Base-by-base conservation (phyloP, 495 filamentous ascomycete genomes). In the Aspergillus heteromorphus region DNA sequence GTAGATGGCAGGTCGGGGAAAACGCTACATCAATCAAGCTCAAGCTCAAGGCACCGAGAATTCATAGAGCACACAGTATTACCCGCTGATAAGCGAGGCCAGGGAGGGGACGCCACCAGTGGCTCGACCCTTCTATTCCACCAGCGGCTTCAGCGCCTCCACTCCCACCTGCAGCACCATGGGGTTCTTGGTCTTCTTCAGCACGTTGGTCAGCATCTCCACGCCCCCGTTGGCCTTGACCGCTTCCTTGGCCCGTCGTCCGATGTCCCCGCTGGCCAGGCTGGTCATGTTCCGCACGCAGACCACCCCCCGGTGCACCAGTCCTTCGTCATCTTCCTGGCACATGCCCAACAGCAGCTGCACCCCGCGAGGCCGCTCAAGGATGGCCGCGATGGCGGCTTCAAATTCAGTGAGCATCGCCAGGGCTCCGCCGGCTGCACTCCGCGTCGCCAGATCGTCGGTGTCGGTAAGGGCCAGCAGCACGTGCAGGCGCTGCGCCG, bases 401-500 rank as follows among this genome's bases (percentile, higher is more conserved):
- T 92, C 88, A 59, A 82, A 91, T 45, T 85, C 83, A 0, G 88
- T 88, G 53, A 98, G 64, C 73, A 86, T 86, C 13, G 93, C 93
- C 48, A 98, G 64, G 0, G 88, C 92, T 0, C 93, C 93, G 9
- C 91, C 92, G 4, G 93, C 91, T 0, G 91, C 93, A 52, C 83
- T 81, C 43, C 92, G 75, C 5, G 92, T 95, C 9, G 79, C 83
- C 23, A 79, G 65, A 60, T 96, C 91, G 51, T 96, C 87, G 1
- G 86, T 83, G 62, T 97, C 92, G 4, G 89, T 84, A 18, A 97
- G 79, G 4, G 92, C 92, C 13, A 96, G 79, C 10, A 98, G 67
- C 20, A 97, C 81, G 61, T 92, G 87, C 48, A 97, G 65, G 17
- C 91, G 76, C 50, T 89, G 85, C 2, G 72, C 74, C 1, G 91